Percentiles rank a stretch among this genome's conserved stretches.
These are phyloP conservation scores for Lentithecium fluviatile DNA, from an alignment of 495 filamentous ascomycete species.

Conservation along the genomic window DNA sequence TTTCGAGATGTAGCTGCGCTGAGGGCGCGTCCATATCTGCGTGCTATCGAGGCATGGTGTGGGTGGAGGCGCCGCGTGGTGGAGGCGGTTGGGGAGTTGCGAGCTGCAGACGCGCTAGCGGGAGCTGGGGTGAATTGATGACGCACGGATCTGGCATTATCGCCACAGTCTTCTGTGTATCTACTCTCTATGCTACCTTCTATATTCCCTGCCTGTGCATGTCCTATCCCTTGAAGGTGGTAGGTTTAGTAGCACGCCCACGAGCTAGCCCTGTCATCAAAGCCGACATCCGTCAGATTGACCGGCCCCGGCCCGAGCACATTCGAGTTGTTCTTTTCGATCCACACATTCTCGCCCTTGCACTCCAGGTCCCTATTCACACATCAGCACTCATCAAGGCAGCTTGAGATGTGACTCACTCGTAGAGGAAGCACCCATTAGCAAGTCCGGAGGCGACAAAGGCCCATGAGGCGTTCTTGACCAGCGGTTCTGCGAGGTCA, in stretches of 20 bases:
- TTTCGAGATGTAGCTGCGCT: constrained; percentile 42
- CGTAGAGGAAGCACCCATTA: background rate
- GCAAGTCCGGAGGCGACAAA: background rate
- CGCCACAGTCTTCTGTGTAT: too few relatives aligned
- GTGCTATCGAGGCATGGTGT: constrained; percentile 19
- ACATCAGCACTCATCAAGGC: too few relatives aligned
- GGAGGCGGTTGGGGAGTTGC: background rate
- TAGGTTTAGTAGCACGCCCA: background rate
- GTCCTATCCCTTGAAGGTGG: too few relatives aligned
- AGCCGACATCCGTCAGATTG: background rate
- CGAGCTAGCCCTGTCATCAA: background rate
- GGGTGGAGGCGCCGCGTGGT: background rate
- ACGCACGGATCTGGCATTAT: background rate
- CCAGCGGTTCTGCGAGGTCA: background rate
- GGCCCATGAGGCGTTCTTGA: background rate
- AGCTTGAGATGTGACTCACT: too few relatives aligned
- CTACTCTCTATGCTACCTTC: too few relatives aligned
- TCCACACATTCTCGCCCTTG: background rate
- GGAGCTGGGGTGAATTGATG: background rate
- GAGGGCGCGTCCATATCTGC: constrained; percentile 27
- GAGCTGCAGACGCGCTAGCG: background rate
- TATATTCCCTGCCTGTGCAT: too few relatives aligned
- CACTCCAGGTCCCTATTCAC: background rate
- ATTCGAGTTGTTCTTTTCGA: background rate
- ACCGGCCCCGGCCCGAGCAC: background rate